Base-by-base conservation (phyloP, 2,329 filamentous ascomycete genomes). In the Diatrype stigma region DNA sequence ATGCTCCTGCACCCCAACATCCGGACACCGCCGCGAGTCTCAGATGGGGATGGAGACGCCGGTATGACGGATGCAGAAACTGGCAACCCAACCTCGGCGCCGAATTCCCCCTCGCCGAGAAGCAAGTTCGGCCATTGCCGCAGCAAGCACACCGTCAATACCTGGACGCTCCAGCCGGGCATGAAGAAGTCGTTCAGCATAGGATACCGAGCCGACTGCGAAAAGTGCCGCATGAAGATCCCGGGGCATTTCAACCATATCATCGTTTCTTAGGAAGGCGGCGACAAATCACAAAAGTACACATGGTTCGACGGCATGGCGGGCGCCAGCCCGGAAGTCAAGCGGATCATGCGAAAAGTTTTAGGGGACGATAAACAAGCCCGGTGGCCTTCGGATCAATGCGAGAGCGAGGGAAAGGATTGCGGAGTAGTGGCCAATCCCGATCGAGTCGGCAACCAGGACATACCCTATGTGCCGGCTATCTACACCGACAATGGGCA, bases 201-300 rank as follows among this genome's bases (percentile, higher is more conserved):
- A 81, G 88, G 88, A 47, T 91, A 86, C 70, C 76, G 87, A 56
- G 79, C 84, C 12, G 87, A 90, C 67, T 92, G 88, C 65, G 87
- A 90, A 54, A 90, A 90, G 68, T 92, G 88, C 69, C 79, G 79
- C 42, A 76, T 81, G 64, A 87, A 85, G 64, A 85, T 90, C 7
- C 87, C 88, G 0, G 88, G 88, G 1, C 88, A 92, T 65, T 91
- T 90, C 64, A 90, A 87, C 63, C 88, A 92, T 68, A 89, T 91
- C 53, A 83, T 90, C 56, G 78, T 84, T 61, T 82, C 80, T 45
- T 84, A 82, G 74, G 56, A 57, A 49, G 34, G 34, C 6, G 12
- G 6, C 34, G 34, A 17, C 34, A 12, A 12, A 37, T 6, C 34
- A 6, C 30, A 14, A 34, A 12, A 17, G 34, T 47, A 22, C 8